A percentile compares a stretch with the other conserved stretches of the same genome.
Conservation (phyloP, 2,329 filamentous ascomycete genomes). For the Stemphylium vesicarium region DNA sequence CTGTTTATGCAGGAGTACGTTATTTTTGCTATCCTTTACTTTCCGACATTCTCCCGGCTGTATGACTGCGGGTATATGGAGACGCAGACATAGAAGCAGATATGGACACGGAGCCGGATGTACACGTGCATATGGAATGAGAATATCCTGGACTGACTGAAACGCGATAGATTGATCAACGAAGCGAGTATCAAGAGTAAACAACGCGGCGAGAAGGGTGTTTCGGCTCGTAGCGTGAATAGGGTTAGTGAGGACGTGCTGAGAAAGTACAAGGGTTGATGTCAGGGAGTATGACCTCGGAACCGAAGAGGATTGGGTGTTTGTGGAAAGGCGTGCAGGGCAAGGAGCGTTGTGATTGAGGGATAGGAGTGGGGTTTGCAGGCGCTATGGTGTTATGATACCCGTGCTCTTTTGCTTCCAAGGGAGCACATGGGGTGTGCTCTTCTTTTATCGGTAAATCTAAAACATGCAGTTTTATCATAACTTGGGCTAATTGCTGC, state of each 20-base stretch:
- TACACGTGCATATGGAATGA: too few relatives aligned
- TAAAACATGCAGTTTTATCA: too few relatives aligned
- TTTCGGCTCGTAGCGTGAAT: constrained; percentile 77
- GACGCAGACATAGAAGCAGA: not conserved
- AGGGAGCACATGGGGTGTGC: too few relatives aligned
- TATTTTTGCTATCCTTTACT: not conserved
- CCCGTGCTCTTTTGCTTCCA: not conserved
- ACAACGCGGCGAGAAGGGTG: constrained; percentile 72
- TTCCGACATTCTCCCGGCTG: too few relatives aligned
- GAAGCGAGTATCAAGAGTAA: constrained; percentile 80
- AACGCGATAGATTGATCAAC: constrained; percentile 69
- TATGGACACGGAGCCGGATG: not conserved
- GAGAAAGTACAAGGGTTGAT: constrained; percentile 47
- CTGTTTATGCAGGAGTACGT: constrained; percentile 75
- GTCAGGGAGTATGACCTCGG: too few relatives aligned
- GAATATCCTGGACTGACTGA: too few relatives aligned
- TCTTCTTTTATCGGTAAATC: too few relatives aligned
- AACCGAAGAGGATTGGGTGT: too few relatives aligned
- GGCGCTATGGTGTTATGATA: constrained; percentile 2
- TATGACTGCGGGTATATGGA: too few relatives aligned
- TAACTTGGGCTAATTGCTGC: too few relatives aligned
- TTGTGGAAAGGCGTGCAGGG: too few relatives aligned
- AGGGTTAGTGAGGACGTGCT: constrained; percentile 71
- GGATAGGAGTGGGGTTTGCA: not conserved
- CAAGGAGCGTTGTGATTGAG: too few relatives aligned